phyloP scores from a whole-genome alignment of 2,329 filamentous ascomycete species.

The Tolypocladium endophyticum region DNA sequence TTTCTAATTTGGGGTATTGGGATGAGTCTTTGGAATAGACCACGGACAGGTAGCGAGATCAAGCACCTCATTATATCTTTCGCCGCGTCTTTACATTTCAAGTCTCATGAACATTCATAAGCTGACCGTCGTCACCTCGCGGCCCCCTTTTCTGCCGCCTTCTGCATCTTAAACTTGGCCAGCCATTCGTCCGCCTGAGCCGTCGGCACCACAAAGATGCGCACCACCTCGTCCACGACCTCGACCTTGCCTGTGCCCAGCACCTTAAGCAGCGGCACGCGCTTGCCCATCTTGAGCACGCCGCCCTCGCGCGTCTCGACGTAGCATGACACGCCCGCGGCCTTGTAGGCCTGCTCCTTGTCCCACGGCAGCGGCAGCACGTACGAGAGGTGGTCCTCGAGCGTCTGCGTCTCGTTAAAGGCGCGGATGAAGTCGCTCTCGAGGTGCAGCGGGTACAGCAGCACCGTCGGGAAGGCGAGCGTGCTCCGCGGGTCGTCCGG shows the following conservation, averaged over 20 bases:
- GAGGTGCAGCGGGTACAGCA: slow-evolving; percentile 74
- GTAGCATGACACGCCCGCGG: slow-evolving; percentile 67
- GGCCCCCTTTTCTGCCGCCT: slow-evolving; percentile 33
- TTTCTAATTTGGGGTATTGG: not conserved
- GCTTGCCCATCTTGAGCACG: slow-evolving; percentile 82
- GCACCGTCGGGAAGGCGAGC: slow-evolving; percentile 65
- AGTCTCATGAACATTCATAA: slow-evolving; percentile 3
- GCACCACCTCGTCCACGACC: slow-evolving; percentile 76
- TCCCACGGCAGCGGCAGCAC: slow-evolving; percentile 91
- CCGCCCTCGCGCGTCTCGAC: slow-evolving; percentile 75
- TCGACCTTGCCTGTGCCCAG: slow-evolving; percentile 69
- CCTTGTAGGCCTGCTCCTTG: slow-evolving; percentile 50
- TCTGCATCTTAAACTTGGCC: slow-evolving; percentile 71
- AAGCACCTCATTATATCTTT: not conserved
- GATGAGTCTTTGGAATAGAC: not conserved
- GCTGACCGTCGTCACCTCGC: not conserved
- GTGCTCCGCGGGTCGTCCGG: slow-evolving; percentile 61
- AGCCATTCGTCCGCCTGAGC: slow-evolving; percentile 64
- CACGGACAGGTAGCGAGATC: not conserved
- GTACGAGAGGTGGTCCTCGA: slow-evolving; percentile 72
- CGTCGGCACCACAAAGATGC: slow-evolving; percentile 72
- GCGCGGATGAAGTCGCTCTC: slow-evolving; percentile 88
- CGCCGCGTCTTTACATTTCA: not conserved
- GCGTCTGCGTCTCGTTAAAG: slow-evolving; percentile 65
- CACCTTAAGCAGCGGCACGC: slow-evolving; percentile 65